A percentile compares a stretch with the other conserved stretches of the same genome.
Evolutionary conservation across 2,329 filamentous ascomycete genomes (phyloP).

Genomic region (Tolypocladium capitatum): DNA sequence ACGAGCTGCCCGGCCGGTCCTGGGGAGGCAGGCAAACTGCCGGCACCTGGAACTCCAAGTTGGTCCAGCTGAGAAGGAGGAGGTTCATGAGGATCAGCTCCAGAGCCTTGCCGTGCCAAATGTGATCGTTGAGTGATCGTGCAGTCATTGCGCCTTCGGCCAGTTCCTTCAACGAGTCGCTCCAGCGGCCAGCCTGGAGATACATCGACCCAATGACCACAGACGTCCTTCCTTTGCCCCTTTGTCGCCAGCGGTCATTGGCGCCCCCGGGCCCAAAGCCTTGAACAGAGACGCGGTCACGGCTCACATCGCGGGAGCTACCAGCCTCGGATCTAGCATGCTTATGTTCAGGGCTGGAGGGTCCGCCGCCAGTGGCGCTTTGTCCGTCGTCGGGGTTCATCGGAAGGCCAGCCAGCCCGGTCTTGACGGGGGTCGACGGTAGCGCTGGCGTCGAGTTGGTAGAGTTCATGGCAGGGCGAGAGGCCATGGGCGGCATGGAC

Average conservation of each 20-base stretch:
- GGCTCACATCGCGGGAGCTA: conserved; percentile 35
- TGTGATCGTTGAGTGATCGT: conserved; percentile 70
- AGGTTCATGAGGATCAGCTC: conserved; percentile 78
- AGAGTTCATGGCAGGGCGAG: conserved; percentile 28
- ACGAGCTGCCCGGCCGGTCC: conserved; percentile 28
- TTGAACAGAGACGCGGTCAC: conserved; percentile 48
- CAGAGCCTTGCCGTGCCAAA: conserved; percentile 96
- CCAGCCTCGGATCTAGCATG: conserved; percentile 22
- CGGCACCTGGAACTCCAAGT: conserved; percentile 69
- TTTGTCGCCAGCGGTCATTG: conserved; percentile 65
- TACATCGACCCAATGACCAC: conserved; percentile 77
- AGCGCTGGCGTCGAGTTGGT: conserved; percentile 32
- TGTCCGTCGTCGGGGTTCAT: conserved; percentile 35
- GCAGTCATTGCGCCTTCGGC: conserved; percentile 66
- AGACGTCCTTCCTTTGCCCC: conserved; percentile 65
- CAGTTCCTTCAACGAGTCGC: conserved; percentile 73
- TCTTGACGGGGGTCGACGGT: conserved; percentile 37
- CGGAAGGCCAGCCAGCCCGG: conserved; percentile 33
- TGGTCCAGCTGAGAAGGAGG: conserved; percentile 71
- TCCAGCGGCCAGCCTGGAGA: conserved; percentile 80
- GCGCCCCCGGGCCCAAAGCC: conserved; percentile 61
- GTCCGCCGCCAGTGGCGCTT: conserved; percentile 19
- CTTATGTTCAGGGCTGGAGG: conserved; percentile 28
- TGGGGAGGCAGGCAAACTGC: conserved; percentile 37
- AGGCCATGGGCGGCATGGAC: conserved; percentile 64